These are phyloP conservation scores for Coemansia sp. DNA, from an alignment of 192 early-diverging fungal species.

Conservation along the genomic window DNA sequence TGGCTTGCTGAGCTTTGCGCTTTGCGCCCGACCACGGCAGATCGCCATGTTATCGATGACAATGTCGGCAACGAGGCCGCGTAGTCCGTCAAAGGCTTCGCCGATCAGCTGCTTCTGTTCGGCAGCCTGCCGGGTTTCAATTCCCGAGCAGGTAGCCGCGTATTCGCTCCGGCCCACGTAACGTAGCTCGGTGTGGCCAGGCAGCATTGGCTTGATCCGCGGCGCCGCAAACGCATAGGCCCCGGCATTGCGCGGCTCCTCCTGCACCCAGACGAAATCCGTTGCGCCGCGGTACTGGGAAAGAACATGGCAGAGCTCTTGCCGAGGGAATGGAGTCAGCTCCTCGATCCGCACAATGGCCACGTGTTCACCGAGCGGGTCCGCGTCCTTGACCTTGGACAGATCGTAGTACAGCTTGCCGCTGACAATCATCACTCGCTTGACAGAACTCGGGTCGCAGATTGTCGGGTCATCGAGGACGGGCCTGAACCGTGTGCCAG, in stretches of 20 bases:
- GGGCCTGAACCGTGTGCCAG: constrained; percentile 80
- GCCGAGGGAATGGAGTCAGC: constrained; percentile 82
- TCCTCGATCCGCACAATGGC: constrained; percentile 91
- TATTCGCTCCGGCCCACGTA: constrained; percentile 72
- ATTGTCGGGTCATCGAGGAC: constrained; percentile 65
- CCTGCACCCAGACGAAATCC: constrained; percentile 76
- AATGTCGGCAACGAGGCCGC: constrained; percentile 38
- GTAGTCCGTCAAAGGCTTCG: constrained; percentile 50
- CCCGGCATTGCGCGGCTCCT: constrained; percentile 93
- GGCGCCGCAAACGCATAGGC: constrained; percentile 84
- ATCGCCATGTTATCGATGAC: constrained; percentile 27
- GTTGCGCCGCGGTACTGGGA: constrained; percentile 60
- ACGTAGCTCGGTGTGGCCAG: constrained; percentile 48
- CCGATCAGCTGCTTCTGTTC: constrained; percentile 56
- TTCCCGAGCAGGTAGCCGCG: constrained; percentile 75
- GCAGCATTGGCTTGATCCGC: constrained; percentile 68
- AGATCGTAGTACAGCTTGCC: constrained; percentile 95
- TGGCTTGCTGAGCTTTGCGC: constrained; percentile 8
- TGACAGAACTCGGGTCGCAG: constrained; percentile 37
- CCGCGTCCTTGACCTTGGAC: constrained; percentile 64
- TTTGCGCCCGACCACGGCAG: constrained; percentile 13
- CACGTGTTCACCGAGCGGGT: constrained; percentile 60
- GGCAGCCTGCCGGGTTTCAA: constrained; percentile 60
- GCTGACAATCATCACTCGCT: constrained; percentile 72
- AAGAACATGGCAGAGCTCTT: constrained; percentile 60